phyloP scores from a whole-genome alignment of 257 asterid genomes.

The Eustoma russellianum region DNA sequence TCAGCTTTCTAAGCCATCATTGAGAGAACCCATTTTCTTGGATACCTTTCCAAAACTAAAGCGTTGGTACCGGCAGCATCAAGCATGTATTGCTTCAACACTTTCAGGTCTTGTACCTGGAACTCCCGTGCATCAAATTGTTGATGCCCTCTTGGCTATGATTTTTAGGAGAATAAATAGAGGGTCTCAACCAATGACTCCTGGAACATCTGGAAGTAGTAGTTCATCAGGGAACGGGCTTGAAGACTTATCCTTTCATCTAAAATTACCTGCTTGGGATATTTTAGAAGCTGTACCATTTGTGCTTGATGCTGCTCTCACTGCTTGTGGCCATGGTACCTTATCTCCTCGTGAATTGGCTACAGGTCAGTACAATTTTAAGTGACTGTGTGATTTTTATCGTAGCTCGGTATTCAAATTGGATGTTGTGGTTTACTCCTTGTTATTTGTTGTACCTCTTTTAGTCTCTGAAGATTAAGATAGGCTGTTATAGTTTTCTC shows the following conservation, averaged over 20 bases:
- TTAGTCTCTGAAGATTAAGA: too few species aligned
- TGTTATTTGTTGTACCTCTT: background rate
- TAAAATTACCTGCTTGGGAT: slow-evolving; percentile 97
- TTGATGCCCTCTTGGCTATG: slow-evolving; percentile 74
- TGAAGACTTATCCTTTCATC: slow-evolving; percentile 55
- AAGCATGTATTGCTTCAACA: slow-evolving; percentile 75
- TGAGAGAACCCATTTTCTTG: slow-evolving; percentile 54
- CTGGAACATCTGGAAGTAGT: slow-evolving; percentile 75
- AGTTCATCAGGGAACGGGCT: slow-evolving; percentile 58
- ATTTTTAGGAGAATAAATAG: slow-evolving; percentile 70
- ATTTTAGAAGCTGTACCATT: slow-evolving; percentile 96
- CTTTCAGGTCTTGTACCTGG: slow-evolving; percentile 89
- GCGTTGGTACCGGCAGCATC: slow-evolving; percentile 86
- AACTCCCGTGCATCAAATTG: slow-evolving; percentile 79
- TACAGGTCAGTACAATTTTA: slow-evolving; percentile 48
- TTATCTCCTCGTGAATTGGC: slow-evolving; percentile 91
- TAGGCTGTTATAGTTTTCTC: too few species aligned
- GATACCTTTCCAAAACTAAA: slow-evolving; percentile 88
- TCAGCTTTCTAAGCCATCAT: slow-evolving; percentile 44
- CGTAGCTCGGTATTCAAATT: background rate
- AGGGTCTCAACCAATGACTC: slow-evolving; percentile 48
- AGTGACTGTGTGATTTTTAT: background rate
- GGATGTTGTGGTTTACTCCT: background rate
- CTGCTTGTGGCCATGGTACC: slow-evolving; percentile 87
- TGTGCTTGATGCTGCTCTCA: slow-evolving; percentile 94